phyloP scores from a whole-genome alignment of 2,329 filamentous ascomycete species.

The Arthrinium puccinioides region DNA sequence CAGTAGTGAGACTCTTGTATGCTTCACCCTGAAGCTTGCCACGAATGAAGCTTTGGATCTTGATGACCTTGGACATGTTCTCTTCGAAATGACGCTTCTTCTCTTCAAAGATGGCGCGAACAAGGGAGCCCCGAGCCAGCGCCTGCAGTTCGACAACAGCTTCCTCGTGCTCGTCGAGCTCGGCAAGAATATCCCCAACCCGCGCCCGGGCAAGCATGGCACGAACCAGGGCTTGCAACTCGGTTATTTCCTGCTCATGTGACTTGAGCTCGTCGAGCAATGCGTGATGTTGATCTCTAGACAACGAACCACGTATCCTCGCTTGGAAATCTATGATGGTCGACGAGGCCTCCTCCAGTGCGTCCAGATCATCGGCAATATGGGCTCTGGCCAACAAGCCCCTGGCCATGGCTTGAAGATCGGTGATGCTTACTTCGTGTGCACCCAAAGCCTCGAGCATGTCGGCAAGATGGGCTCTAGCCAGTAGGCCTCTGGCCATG shows the following conservation, averaged over 20 bases:
- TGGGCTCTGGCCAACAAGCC: constrained; percentile 52
- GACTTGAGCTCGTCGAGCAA: constrained; percentile 65
- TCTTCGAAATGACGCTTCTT: constrained; percentile 85
- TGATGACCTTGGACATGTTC: constrained; percentile 99
- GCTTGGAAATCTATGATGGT: constrained; percentile 60
- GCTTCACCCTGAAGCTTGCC: constrained; percentile 95
- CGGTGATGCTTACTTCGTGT: constrained; percentile 33
- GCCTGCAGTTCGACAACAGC: constrained; percentile 68
- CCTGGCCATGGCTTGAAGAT: constrained; percentile 52
- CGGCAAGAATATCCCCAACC: constrained; percentile 65
- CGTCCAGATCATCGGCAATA: constrained; percentile 39
- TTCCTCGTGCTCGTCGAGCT: constrained; percentile 80
- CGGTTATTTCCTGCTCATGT: constrained; percentile 57
- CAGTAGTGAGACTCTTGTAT: constrained; percentile 92
- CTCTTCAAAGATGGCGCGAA: constrained; percentile 70
- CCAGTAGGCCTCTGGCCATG: constrained; percentile 69
- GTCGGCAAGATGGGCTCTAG: constrained; percentile 65
- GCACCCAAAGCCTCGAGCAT: constrained; percentile 48
- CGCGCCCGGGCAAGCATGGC: constrained; percentile 72
- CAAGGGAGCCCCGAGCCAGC: constrained; percentile 62
- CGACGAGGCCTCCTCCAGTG: constrained; percentile 50
- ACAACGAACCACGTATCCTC: constrained; percentile 56
- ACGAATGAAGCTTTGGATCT: constrained; percentile 94
- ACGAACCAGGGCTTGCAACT: constrained; percentile 68
- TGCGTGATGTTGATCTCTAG: constrained; percentile 51